A percentile compares a stretch with the other conserved stretches of the same genome.
These are phyloP conservation scores for Salvia hispanica DNA, from an alignment of 257 asterid species.

Conservation along the genomic window DNA sequence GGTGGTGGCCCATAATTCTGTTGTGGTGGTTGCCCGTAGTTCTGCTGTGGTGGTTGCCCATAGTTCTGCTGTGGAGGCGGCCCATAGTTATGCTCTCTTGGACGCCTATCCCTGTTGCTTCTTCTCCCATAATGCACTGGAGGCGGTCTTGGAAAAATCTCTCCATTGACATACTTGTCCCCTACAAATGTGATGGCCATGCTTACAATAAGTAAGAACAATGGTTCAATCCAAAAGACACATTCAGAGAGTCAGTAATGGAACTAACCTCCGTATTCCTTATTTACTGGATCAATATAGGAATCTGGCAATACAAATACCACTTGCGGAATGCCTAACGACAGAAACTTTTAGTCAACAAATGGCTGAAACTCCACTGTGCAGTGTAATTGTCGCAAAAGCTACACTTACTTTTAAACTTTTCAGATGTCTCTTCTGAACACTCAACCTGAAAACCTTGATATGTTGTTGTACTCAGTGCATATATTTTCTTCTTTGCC, in stretches of 20 bases:
- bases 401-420: conserved; percentile 62
- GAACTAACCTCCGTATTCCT: conserved; percentile 91
- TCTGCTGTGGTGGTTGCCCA: conserved; percentile 24
- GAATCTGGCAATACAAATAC: conserved; percentile 93
- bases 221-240: neutral
- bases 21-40: conserved; percentile 9
- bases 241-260: neutral
- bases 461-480: conserved; percentile 84
- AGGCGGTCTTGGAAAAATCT: conserved; percentile 83
- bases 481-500: conserved; percentile 92
- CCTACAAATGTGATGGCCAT: conserved; percentile 47
- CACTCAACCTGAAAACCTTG: conserved; percentile 88
- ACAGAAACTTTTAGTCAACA: conserved; percentile 28
- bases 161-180: conserved; percentile 88
- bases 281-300: conserved; percentile 80
- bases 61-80: conserved; percentile 31
- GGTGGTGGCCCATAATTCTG: conserved; percentile 26
- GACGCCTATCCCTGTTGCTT: conserved; percentile 42
- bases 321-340: conserved; percentile 70
- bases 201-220: conserved; percentile 9
- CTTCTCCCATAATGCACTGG: conserved; percentile 67
- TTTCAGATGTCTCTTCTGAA: conserved; percentile 79
- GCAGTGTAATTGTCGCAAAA: conserved; percentile 18
- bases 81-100: conserved; percentile 39
- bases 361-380: conserved; percentile 15